phyloP scores from a whole-genome alignment of 495 filamentous ascomycete species.

The Tuber indicum region DNA sequence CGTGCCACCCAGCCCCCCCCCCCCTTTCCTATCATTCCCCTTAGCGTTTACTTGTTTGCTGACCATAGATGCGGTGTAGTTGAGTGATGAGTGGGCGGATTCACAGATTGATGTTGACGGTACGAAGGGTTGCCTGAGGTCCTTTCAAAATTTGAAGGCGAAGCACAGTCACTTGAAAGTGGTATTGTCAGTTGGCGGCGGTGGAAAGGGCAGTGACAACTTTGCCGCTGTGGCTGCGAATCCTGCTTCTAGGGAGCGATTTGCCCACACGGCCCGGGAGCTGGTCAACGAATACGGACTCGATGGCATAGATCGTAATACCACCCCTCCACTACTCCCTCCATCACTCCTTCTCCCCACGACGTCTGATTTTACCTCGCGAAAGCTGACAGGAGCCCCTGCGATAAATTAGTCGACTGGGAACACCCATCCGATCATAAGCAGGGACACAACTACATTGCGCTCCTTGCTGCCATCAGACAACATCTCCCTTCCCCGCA shows the following conservation, averaged over 20 bases:
- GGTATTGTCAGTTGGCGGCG: constrained; percentile 81
- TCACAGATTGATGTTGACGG: constrained; percentile 72
- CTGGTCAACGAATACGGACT: constrained; percentile 69
- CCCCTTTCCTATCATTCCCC: constrained; percentile 23
- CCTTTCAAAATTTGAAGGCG: constrained; percentile 67
- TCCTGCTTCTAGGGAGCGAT: constrained; percentile 57
- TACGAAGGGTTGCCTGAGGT: constrained; percentile 66
- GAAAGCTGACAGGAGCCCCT: constrained; percentile 16
- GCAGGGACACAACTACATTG: constrained; percentile 67
- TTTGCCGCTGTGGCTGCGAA: constrained; percentile 68
- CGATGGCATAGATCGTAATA: constrained; percentile 76
- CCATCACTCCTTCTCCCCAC: constrained; percentile 1
- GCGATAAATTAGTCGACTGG: constrained; percentile 66
- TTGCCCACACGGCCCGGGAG: constrained; percentile 63
- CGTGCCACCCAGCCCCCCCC: constrained; percentile 34
- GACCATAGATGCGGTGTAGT: constrained; percentile 46
- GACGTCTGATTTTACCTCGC: not conserved
- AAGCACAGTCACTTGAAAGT: constrained; percentile 69
- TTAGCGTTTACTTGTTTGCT: constrained; percentile 37
- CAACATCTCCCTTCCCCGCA: constrained; percentile 63
- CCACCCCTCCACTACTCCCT: not conserved
- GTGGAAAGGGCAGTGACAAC: constrained; percentile 66
- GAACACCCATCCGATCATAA: constrained; percentile 67
- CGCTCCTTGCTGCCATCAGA: constrained; percentile 62
- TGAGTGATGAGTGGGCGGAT: constrained; percentile 84